phyloP scores from a whole-genome alignment of 1,284 basidiomycete species.

The Peniophora sp. region DNA sequence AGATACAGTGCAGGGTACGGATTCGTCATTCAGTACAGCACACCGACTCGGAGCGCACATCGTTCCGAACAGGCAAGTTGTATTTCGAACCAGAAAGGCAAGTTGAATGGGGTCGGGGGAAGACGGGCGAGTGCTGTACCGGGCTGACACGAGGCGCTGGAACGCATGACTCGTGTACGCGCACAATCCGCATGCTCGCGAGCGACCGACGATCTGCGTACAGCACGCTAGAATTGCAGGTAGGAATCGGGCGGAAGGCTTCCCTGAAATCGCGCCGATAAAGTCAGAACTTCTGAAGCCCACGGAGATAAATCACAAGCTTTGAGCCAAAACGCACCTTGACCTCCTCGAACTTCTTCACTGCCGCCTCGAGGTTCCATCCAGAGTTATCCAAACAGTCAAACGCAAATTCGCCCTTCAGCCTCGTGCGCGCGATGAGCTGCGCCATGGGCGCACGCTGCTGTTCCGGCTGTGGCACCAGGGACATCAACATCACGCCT shows the following conservation, averaged over 20 bases:
- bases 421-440: conserved; percentile 59
- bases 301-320: conserved; percentile 2
- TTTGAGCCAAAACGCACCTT: conserved; percentile 54
- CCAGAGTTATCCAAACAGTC: conserved; percentile 77
- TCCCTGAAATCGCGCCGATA: conserved; percentile 12
- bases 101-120: too few relatives aligned
- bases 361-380: conserved; percentile 72
- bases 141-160: too few relatives aligned
- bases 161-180: too few relatives aligned
- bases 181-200: too few relatives aligned
- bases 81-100: too few relatives aligned
- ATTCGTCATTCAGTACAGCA: too few relatives aligned
- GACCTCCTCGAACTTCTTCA: conserved; percentile 78
- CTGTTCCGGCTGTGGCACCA: conserved; percentile 43
- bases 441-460: conserved; percentile 63
- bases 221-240: conserved; percentile 2
- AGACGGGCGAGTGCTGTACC: too few relatives aligned
- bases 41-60: too few relatives aligned
- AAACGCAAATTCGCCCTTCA: conserved; percentile 71
- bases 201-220: too few relatives aligned
- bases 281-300: not conserved
- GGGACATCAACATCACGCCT: not conserved
- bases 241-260: conserved; percentile 17
- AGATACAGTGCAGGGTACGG: too few relatives aligned
- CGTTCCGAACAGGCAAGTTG: too few relatives aligned